A percentile compares a stretch with the other conserved stretches of the same genome.
phyloP scores from a whole-genome alignment of 192 early-diverging fungal species.

The Obelidium mucronatum region DNA sequence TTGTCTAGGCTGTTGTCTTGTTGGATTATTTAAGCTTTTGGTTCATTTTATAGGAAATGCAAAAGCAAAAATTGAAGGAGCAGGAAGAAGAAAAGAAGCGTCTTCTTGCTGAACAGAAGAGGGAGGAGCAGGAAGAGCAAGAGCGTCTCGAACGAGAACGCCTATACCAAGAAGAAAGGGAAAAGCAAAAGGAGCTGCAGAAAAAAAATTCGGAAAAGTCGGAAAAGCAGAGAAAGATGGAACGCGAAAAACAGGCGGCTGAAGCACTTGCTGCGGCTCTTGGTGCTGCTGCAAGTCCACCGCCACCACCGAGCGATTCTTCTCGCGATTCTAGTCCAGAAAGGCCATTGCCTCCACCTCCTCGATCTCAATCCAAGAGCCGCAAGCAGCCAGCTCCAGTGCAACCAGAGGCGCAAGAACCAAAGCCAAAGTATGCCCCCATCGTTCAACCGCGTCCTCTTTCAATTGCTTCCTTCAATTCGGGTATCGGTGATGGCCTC shows the following conservation, averaged over 20 bases:
- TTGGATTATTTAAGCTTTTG: not conserved
- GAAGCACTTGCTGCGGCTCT: not conserved
- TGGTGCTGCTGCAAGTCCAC: not conserved
- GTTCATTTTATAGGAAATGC: slow-evolving; percentile 1
- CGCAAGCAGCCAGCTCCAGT: too few species aligned
- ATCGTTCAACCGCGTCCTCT: not conserved
- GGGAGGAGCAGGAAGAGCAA: not conserved
- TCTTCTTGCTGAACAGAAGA: not conserved
- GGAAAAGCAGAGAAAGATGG: not conserved
- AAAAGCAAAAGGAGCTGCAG: too few species aligned
- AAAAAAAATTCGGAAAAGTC: not conserved
- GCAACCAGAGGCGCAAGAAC: too few species aligned
- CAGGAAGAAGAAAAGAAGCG: slow-evolving; percentile 3
- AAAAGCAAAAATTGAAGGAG: not conserved
- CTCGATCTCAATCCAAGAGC: not conserved
- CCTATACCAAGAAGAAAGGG: not conserved
- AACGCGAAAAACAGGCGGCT: slow-evolving; percentile 1
- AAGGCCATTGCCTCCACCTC: not conserved
- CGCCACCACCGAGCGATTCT: too few species aligned
- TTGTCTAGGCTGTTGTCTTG: not conserved
- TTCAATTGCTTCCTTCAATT: not conserved
- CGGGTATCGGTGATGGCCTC: not conserved
- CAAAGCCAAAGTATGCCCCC: too few species aligned
- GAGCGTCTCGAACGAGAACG: not conserved
- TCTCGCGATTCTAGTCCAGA: not conserved